Percentiles rank a stretch among this genome's conserved stretches.
These are phyloP conservation scores for Russula earlei DNA, from an alignment of 768 basidiomycete genomes.

Conservation along the genomic window DNA sequence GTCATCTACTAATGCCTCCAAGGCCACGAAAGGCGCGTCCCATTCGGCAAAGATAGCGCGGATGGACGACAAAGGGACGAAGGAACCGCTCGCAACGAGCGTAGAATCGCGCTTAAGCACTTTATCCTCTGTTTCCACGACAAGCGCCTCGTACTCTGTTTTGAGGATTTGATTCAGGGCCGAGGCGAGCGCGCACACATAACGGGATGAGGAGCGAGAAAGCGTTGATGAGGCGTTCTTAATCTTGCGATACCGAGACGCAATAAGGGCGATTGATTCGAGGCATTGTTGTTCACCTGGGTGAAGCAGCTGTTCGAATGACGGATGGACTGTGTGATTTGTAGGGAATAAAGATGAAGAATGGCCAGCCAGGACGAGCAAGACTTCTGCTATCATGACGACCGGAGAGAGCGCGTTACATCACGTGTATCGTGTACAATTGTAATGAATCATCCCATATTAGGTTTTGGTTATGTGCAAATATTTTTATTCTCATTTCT, in stretches of 20 bases:
- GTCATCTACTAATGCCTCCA: slow-evolving; percentile 54
- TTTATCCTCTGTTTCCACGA: slow-evolving; percentile 74
- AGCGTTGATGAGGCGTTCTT: slow-evolving; percentile 44
- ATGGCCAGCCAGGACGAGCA: slow-evolving; percentile 82
- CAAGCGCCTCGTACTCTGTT: slow-evolving; percentile 70
- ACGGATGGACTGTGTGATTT: slow-evolving; percentile 49
- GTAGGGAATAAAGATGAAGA: slow-evolving; percentile 71
- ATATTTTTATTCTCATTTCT: too few relatives aligned
- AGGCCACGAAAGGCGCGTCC: slow-evolving; percentile 75
- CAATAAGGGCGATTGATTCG: slow-evolving; percentile 69
- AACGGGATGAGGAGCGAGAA: slow-evolving; percentile 56
- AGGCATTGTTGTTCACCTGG: slow-evolving; percentile 83
- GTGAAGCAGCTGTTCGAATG: slow-evolving; percentile 66
- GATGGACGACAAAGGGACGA: slow-evolving; percentile 78
- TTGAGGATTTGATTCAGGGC: slow-evolving; percentile 64
- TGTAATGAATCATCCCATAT: too few relatives aligned
- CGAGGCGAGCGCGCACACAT: slow-evolving; percentile 70
- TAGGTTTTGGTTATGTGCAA: too few relatives aligned
- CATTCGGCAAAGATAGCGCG: slow-evolving; percentile 79
- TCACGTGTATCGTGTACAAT: slow-evolving; percentile 11
- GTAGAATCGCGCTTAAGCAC: slow-evolving; percentile 64
- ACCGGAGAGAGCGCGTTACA: neutral
- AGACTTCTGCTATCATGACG: slow-evolving; percentile 79
- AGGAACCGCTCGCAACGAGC: slow-evolving; percentile 71
- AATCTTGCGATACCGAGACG: slow-evolving; percentile 65